Conservation (phyloP, 371 early-diverging fungal species). For the Rhizopus sp. region DNA sequence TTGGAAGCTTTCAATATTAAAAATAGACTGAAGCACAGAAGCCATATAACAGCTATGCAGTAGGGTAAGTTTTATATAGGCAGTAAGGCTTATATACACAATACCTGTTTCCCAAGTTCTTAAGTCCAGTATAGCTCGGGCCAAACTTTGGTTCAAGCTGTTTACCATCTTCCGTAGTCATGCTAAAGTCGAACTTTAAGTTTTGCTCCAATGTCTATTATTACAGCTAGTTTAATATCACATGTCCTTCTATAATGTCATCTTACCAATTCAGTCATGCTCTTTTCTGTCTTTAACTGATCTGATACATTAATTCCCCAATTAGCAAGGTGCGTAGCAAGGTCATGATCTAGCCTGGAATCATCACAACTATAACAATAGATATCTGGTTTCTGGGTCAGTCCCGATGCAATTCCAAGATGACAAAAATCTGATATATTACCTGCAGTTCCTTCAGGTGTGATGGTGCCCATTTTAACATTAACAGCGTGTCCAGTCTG, state of each 20-base stretch:
- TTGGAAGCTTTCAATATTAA: slow-evolving; percentile 72
- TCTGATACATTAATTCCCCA: slow-evolving; percentile 89
- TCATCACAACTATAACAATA: slow-evolving; percentile 94
- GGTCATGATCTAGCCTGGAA: slow-evolving; percentile 76
- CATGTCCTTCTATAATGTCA: not conserved
- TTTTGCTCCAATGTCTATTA: slow-evolving; percentile 91
- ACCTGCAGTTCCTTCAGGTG: slow-evolving; percentile 96
- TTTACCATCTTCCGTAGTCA: slow-evolving; percentile 96
- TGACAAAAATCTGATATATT: slow-evolving; percentile 1
- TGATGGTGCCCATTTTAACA: slow-evolving; percentile 95
- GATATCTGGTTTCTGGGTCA: slow-evolving; percentile 60
- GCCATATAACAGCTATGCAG: slow-evolving; percentile 91
- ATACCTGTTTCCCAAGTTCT: slow-evolving; percentile 93
- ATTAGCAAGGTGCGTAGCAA: slow-evolving; percentile 74
- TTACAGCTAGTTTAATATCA: not conserved
- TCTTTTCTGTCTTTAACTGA: slow-evolving; percentile 91
- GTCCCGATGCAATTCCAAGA: not conserved
- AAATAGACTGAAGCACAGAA: slow-evolving; percentile 86
- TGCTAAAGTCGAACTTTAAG: slow-evolving; percentile 94
- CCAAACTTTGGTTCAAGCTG: slow-evolving; percentile 82
- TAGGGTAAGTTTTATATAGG: not conserved
- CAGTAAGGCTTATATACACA: not conserved
- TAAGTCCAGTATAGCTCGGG: slow-evolving; percentile 90
- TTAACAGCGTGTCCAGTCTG: slow-evolving; percentile 83
- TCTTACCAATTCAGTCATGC: slow-evolving; percentile 83